Percentiles rank a stretch among this genome's conserved stretches.
Evolutionary conservation across 192 early-diverging fungal genomes (phyloP).

Genomic region (Coemansia sp.): DNA sequence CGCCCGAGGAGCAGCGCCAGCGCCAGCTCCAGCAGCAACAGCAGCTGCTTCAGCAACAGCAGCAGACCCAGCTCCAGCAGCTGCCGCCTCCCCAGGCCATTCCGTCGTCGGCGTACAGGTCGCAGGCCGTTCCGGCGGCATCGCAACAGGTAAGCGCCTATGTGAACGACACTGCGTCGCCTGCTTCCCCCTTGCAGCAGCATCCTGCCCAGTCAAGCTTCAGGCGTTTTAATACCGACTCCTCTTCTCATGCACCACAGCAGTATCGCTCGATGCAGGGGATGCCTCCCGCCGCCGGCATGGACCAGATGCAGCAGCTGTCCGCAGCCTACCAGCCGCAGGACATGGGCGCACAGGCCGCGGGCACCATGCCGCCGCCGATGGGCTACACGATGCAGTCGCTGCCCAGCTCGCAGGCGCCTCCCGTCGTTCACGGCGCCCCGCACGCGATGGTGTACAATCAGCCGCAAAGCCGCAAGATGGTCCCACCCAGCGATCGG

Average conservation of each 20-base stretch:
- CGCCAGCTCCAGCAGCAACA: constrained; percentile 26
- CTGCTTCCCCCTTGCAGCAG: constrained; percentile 20
- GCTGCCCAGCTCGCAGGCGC: constrained; percentile 21
- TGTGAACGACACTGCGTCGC: constrained; percentile 21
- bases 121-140: constrained; percentile 34
- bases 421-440: constrained; percentile 22
- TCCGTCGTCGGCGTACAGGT: constrained; percentile 34
- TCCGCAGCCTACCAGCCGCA: constrained; percentile 33
- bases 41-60: constrained; percentile 9
- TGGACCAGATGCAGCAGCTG: constrained; percentile 37
- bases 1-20: constrained; percentile 42
- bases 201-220: constrained; percentile 40
- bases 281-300: constrained; percentile 34
- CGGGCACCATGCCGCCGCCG: not conserved
- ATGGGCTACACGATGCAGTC: constrained; percentile 36
- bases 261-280: constrained; percentile 49
- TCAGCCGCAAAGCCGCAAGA: constrained; percentile 29
- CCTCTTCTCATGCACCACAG: constrained; percentile 30
- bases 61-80: constrained; percentile 28
- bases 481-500: constrained; percentile 36
- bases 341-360: not conserved
- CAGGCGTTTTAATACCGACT: constrained; percentile 40
- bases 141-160: constrained; percentile 52
- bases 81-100: constrained; percentile 30
- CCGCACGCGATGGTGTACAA: constrained; percentile 40